phyloP scores from a whole-genome alignment of 352 stramenopile species.

The Phytophthora uliginosa region DNA sequence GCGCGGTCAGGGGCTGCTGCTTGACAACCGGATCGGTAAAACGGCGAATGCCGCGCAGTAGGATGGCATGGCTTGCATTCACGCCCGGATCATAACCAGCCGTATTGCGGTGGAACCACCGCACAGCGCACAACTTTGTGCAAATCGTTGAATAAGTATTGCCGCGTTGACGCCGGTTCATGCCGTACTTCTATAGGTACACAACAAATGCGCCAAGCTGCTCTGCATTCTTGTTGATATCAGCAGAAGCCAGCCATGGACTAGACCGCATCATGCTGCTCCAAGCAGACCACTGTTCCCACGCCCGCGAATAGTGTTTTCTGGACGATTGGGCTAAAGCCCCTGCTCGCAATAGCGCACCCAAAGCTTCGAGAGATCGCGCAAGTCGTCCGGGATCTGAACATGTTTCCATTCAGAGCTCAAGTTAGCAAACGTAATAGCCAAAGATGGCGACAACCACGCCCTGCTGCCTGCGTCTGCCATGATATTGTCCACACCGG shows the following conservation, averaged over 20 bases:
- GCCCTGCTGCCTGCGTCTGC: too few species aligned
- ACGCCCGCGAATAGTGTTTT: slow-evolving; percentile 9
- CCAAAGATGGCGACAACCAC: too few species aligned
- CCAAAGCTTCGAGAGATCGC: slow-evolving; percentile 27
- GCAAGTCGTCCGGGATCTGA: slow-evolving; percentile 15
- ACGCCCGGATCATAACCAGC: slow-evolving; percentile 29
- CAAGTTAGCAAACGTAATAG: too few species aligned
- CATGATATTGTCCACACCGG: too few species aligned
- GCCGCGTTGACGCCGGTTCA: slow-evolving; percentile 14
- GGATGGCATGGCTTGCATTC: slow-evolving; percentile 20
- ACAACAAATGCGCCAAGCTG: slow-evolving; percentile 25
- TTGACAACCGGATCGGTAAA: slow-evolving; percentile 24
- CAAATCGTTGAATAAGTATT: slow-evolving; percentile 18
- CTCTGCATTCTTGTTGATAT: slow-evolving; percentile 14
- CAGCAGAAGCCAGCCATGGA: neutral
- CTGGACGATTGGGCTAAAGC: slow-evolving; percentile 19
- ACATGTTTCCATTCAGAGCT: slow-evolving; percentile 12
- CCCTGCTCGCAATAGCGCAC: slow-evolving; percentile 16
- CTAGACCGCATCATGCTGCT: slow-evolving; percentile 7
- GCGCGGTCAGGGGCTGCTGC: slow-evolving; percentile 8
- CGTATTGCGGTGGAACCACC: slow-evolving; percentile 24
- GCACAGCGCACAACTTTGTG: slow-evolving; percentile 9
- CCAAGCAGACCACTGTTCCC: slow-evolving; percentile 17
- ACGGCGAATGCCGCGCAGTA: slow-evolving; percentile 13
- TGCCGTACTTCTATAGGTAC: slow-evolving; percentile 27